Evolutionary conservation across 2,329 filamentous ascomycete genomes (phyloP), one percentile per base, ranked within the genome.

Genomic region (Fusarium sp.): DNA sequence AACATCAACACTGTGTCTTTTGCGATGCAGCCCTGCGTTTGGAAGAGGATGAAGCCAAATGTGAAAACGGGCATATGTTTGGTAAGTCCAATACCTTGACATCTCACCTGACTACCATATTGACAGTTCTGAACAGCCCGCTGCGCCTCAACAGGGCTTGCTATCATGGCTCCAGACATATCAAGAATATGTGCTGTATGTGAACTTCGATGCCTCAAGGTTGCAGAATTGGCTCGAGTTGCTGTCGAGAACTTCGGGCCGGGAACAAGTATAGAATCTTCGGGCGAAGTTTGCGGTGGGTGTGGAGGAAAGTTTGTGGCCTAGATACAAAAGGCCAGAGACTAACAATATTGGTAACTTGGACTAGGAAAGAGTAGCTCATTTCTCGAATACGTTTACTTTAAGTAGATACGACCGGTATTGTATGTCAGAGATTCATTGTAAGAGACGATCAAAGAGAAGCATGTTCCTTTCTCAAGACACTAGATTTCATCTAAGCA

Each of bases 171-270:
- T 3, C 86, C 86, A 0, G 85, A 84, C 4, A 80, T 84, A 46
- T 88, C 86, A 1, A 80, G 83, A 34, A 82, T 83, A 4, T 89
- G 87, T 54, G 84, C 83, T 20, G 83, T 88, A 4, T 89, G 87
- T 68, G 83, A 82, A 16, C 75, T 81, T 28, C 81, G 86, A 26
- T 86, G 84, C 9, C 78, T 88, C 20, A 80, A 82, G 45, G 74
- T 80, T 0, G 77, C 80, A 6, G 80, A 83, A 65, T 75, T 88
- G 23, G 67, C 73, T 4, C 75, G 68, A 23, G 73, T 81, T 13
- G 79, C 78, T 3, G 62, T 71, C 34, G 65, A 76, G 54, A 67
- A 78, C 33, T 59, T 80, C 6, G 77, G 76, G 0, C 54, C 69
- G 0, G 76, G 74, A 2, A 72, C 74, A 6, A 61, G 65, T 30